Evolutionary conservation across 2,329 filamentous ascomycete species (phyloP).

Genomic region (Ophiostoma perfectum): DNA sequence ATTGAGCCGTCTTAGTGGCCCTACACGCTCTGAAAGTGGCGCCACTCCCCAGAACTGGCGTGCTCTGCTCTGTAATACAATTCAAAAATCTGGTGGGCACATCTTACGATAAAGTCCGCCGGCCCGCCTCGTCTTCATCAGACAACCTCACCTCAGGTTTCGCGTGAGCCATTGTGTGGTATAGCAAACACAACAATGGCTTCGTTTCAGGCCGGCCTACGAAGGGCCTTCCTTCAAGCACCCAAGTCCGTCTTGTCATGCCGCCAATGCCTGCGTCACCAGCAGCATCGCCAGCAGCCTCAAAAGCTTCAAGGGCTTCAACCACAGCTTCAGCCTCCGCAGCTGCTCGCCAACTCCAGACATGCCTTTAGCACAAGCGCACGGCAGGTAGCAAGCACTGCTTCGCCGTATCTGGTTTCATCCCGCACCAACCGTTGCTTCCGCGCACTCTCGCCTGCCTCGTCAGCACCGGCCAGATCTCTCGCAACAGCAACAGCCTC

Average conservation of each 20-base stretch:
- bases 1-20: conserved; percentile 23
- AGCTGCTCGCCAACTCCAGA: not conserved
- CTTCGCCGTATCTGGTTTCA: not conserved
- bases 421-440: not conserved
- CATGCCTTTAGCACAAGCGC: conserved; percentile 14
- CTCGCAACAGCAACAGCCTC: conserved; percentile 21
- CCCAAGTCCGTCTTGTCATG: conserved; percentile 39
- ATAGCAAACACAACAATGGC: conserved; percentile 27
- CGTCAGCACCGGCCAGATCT: not conserved
- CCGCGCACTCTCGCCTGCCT: not conserved
- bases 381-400: not conserved
- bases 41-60: conserved; percentile 8
- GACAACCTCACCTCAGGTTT: not conserved
- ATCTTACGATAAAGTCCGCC: conserved; percentile 17
- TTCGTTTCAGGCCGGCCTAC: conserved; percentile 31
- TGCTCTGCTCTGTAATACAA: not conserved
- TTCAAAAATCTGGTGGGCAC: conserved; percentile 10
- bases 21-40: conserved; percentile 7
- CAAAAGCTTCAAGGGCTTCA: conserved; percentile 10
- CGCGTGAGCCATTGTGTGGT: not conserved
- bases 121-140: not conserved
- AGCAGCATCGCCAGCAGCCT: conserved; percentile 23
- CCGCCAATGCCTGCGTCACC: conserved; percentile 43
- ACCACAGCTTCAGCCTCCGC: not conserved
- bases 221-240: conserved; percentile 29